Conservation (phyloP, 2,329 filamentous ascomycete species). For the Sordariomycetes sp. region DNA sequence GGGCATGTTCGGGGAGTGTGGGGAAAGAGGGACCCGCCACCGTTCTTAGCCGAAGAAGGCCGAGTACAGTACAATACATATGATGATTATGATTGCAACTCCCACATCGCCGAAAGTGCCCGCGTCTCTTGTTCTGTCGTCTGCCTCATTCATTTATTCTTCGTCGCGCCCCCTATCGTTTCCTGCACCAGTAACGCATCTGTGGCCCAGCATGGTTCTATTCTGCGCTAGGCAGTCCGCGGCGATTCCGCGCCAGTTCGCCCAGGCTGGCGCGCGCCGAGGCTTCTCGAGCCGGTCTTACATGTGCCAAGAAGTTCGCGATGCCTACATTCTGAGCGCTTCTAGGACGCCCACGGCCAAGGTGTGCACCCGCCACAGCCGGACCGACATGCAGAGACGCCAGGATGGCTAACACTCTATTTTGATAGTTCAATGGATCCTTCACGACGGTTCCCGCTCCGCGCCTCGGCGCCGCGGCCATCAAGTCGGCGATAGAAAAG, state of each 20-base stretch:
- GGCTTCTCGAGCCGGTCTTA: slow-evolving; percentile 32
- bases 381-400: too few relatives aligned
- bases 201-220: background rate
- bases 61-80: too few relatives aligned
- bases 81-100: slow-evolving; percentile 2
- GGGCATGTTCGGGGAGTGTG: background rate
- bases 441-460: slow-evolving; percentile 76
- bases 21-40: background rate
- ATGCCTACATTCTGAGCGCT: slow-evolving; percentile 89
- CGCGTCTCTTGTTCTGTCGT: background rate
- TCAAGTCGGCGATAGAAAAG: slow-evolving; percentile 82
- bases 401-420: background rate
- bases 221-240: slow-evolving; percentile 25
- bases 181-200: background rate
- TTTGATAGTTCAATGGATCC: slow-evolving; percentile 76
- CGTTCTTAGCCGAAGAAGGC: slow-evolving; percentile 4
- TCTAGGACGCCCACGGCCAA: slow-evolving; percentile 84
- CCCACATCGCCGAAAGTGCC: background rate
- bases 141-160: background rate
- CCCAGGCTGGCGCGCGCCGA: background rate
- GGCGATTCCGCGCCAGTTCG: slow-evolving; percentile 17
- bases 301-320: slow-evolving; percentile 60
- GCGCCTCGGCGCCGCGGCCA: slow-evolving; percentile 80
- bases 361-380: slow-evolving; percentile 33
- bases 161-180: background rate